Conservation (phyloP, 2,329 filamentous ascomycete genomes). For the Fusarium sp. region DNA sequence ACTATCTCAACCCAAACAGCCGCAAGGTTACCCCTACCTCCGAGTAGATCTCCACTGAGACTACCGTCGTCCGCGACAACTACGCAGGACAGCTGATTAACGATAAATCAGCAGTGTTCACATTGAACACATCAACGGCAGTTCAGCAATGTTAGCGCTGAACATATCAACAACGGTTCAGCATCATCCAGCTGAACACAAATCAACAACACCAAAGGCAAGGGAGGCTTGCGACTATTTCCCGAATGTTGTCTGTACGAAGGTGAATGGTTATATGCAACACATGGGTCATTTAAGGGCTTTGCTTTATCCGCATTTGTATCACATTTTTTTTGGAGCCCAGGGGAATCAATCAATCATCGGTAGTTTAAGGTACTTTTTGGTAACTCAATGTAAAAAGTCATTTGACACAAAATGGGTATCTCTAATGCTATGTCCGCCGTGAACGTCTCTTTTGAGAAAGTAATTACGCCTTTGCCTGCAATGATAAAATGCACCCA, state of each 20-base stretch:
- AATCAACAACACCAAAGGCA: background rate
- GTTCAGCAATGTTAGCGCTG: rapidly evolving
- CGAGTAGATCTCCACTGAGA: background rate
- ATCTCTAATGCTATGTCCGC: constrained; percentile 36
- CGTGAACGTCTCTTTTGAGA: constrained; percentile 14
- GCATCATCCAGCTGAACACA: too few relatives aligned
- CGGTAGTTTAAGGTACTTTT: background rate
- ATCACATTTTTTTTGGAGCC: background rate
- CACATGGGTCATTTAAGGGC: background rate
- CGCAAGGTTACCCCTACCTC: background rate
- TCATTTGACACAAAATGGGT: constrained; percentile 29
- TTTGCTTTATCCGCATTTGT: background rate
- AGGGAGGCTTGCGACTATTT: background rate
- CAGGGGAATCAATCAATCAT: background rate
- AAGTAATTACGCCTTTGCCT: constrained; percentile 12
- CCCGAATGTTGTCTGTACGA: background rate
- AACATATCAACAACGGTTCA: too few relatives aligned
- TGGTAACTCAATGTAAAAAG: constrained; percentile 1
- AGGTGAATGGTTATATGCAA: background rate
- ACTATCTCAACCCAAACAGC: background rate
- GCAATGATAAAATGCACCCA: background rate
- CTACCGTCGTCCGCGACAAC: too few relatives aligned
- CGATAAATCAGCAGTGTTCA: background rate
- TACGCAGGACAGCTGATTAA: background rate
- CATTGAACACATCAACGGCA: background rate